Percentiles rank a stretch among this genome's conserved stretches.
Evolutionary conservation across 2,329 filamentous ascomycete species (phyloP).

Genomic region (Alternaria rosae): DNA sequence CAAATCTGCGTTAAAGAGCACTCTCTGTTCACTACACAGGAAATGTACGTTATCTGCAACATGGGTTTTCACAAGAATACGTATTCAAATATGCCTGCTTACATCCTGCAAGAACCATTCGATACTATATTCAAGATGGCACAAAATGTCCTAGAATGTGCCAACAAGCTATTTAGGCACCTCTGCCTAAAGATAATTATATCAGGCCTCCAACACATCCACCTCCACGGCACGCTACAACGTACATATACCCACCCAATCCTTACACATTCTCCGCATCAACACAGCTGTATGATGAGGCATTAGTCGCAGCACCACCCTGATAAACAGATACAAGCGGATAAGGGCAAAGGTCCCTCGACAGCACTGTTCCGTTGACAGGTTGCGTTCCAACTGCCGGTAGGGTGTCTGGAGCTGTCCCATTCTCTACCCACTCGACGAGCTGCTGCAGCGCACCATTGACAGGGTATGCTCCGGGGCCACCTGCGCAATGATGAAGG

Average conservation of each 20-base stretch:
- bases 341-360: not conserved
- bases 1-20: too few species aligned
- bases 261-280: not conserved
- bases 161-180: not conserved
- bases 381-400: not conserved
- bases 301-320: not conserved
- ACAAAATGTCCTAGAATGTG: not conserved
- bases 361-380: not conserved
- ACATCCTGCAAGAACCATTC: not conserved
- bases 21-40: too few species aligned
- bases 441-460: not conserved
- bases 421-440: not conserved
- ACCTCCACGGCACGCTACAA: not conserved
- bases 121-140: too few species aligned
- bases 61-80: not conserved
- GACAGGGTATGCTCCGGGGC: not conserved
- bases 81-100: not conserved
- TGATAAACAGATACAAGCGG: not conserved
- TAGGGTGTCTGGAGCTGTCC: not conserved
- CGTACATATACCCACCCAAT: not conserved
- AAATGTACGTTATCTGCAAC: not conserved
- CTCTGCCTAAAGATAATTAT: not conserved
- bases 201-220: accelerated
- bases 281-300: not conserved
- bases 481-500: not conserved